Evolutionary conservation across 2,329 filamentous ascomycete species (phyloP).

Genomic region (Pseudogymnoascus sp.): DNA sequence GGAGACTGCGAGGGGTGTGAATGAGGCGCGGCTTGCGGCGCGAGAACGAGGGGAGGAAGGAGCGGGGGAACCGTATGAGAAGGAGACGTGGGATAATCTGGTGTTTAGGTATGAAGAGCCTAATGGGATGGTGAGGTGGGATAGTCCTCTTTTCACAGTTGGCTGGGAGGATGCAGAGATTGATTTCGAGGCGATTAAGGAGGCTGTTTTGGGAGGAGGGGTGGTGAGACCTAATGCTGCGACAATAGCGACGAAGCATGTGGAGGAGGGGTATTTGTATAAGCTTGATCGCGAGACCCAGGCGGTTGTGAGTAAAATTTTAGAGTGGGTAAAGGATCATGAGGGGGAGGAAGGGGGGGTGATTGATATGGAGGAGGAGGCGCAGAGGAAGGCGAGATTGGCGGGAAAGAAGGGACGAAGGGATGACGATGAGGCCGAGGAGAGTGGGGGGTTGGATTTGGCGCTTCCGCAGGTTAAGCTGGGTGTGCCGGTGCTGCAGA

Average conservation of each 20-base stretch:
- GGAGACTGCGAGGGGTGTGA: conserved; percentile 51
- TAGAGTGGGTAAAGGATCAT: conserved; percentile 62
- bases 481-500: conserved; percentile 69
- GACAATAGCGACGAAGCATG: conserved; percentile 62
- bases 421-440: conserved; percentile 21
- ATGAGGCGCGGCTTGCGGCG: conserved; percentile 49
- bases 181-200: conserved; percentile 69
- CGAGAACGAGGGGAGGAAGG: conserved; percentile 24
- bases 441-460: conserved; percentile 49
- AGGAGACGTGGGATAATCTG: conserved; percentile 30
- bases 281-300: conserved; percentile 74
- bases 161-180: conserved; percentile 66
- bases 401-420: conserved; percentile 47
- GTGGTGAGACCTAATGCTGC: conserved; percentile 67
- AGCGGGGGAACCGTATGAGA: conserved; percentile 30
- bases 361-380: conserved; percentile 36
- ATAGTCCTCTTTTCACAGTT: conserved; percentile 74
- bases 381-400: conserved; percentile 49
- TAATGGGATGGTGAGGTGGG: conserved; percentile 79
- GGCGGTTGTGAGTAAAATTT: conserved; percentile 63
- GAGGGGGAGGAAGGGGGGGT: conserved; percentile 53
- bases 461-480: conserved; percentile 61
- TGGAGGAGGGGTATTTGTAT: conserved; percentile 67
- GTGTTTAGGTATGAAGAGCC: conserved; percentile 77
- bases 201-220: conserved; percentile 54